A percentile compares a stretch with the other conserved stretches of the same genome.
phyloP scores from a whole-genome alignment of 257 asterid genomes.

The Cordia subcordata region DNA sequence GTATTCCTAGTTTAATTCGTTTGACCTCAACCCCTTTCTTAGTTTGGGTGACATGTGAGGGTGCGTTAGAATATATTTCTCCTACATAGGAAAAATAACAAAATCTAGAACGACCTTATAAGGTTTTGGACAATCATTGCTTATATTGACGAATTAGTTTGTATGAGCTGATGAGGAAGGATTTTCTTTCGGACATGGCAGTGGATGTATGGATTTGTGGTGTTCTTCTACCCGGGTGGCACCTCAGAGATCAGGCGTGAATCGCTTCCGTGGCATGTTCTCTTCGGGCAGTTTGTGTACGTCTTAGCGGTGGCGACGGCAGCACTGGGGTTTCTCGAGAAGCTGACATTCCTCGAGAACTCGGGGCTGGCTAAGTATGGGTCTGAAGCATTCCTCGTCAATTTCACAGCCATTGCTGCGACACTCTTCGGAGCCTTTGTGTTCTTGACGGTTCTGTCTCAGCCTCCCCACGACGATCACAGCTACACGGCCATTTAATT shows the following conservation, averaged over 20 bases:
- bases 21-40: too few species aligned
- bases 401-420: slow-evolving; percentile 79
- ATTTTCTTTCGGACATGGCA: slow-evolving; percentile 23
- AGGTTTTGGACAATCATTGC: too few species aligned
- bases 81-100: too few species aligned
- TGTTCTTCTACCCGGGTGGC: slow-evolving; percentile 98
- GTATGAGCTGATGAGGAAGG: too few species aligned
- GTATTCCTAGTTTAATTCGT: too few species aligned
- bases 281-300: slow-evolving; percentile 64
- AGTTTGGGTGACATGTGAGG: too few species aligned
- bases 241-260: slow-evolving; percentile 48
- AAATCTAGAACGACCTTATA: too few species aligned
- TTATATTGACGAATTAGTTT: too few species aligned
- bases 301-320: slow-evolving; percentile 66
- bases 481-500: slow-evolving; percentile 57
- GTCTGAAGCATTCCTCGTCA: slow-evolving; percentile 81
- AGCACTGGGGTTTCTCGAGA: slow-evolving; percentile 73
- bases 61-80: too few species aligned
- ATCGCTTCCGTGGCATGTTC: slow-evolving; percentile 92
- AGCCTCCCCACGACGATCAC: slow-evolving; percentile 40
- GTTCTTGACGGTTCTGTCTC: slow-evolving; percentile 60
- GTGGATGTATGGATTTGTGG: slow-evolving; percentile 87
- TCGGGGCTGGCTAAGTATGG: slow-evolving; percentile 71
- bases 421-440: slow-evolving; percentile 73
- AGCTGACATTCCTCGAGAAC: slow-evolving; percentile 80